These are phyloP conservation scores for Dovyalis caffra DNA, from an alignment of 345 rosid species.

Conservation along the genomic window DNA sequence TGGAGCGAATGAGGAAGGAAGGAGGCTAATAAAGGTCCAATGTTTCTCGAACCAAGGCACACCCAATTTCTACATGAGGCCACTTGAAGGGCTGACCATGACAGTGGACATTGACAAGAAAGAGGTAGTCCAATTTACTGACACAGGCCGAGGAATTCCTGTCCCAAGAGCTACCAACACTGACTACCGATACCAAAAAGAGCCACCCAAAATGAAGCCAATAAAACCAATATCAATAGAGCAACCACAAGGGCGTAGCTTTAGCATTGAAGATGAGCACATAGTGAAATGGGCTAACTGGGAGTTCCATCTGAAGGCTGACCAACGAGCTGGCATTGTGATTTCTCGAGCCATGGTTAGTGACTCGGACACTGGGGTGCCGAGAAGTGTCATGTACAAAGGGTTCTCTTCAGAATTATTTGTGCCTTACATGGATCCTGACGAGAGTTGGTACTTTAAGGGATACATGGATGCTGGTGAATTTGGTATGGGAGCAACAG, in stretches of 20 bases:
- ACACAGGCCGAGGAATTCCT: too few species aligned
- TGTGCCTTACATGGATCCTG: conserved; percentile 73
- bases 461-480: conserved; percentile 74
- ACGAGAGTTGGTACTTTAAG: conserved; percentile 67
- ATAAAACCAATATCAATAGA: conserved; percentile 60
- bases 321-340: conserved; percentile 65
- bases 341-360: conserved; percentile 50
- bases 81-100: conserved; percentile 47
- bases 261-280: conserved; percentile 49
- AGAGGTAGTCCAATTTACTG: conserved; percentile 34
- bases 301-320: conserved; percentile 67
- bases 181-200: conserved; percentile 35
- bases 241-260: conserved; percentile 70
- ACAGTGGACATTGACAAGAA: conserved; percentile 40
- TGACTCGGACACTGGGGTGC: conserved; percentile 47
- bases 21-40: conserved; percentile 39
- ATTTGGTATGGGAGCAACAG: conserved; percentile 47
- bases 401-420: conserved; percentile 64
- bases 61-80: conserved; percentile 47
- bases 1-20: conserved; percentile 48
- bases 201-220: conserved; percentile 21
- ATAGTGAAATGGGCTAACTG: conserved; percentile 67
- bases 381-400: conserved; percentile 64
- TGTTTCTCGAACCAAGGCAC: conserved; percentile 38
- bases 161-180: too few species aligned